Base-by-base conservation (phyloP, 768 basidiomycete genomes). In the Kwoniella dendrophila region DNA sequence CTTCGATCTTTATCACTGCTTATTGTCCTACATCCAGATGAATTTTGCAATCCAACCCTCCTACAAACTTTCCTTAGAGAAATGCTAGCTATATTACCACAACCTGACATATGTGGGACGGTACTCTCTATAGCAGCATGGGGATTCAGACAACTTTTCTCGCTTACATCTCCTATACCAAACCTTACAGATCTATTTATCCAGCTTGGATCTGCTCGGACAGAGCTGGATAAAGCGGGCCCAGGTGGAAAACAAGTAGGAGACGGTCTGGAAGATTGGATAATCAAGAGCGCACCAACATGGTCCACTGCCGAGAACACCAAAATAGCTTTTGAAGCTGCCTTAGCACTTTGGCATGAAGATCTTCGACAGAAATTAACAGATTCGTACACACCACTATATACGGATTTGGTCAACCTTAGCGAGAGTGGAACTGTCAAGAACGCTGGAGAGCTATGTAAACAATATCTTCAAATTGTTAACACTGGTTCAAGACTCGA, bases 81-180 rank as follows among this genome's bases (percentile, higher is more conserved):
- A 8, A 82, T 86, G 4, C 81, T 85, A 11, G 83, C 85, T 2
- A 79, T 94, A 26, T 80, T 95, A 56, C 78, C 82, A 0, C 87
- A 92, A 70, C 78, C 80, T 11, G 90, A 92, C 71, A 81, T 95
- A 18, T 83, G 83, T 4, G 82, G 82, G 57, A 82, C 84, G 2
- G 87, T 87, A 0, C 88, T 91, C 66, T 90, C 88, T 2, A 84
- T 93, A 40, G 80, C 93, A 11, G 85, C 87, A 49, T 93, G 91
- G 90, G 85, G 84, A 2, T 86, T 93, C 65, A 78, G 79, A 14
- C 71, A 81, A 36, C 32, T 70, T 20, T 24, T 56, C 1, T 2
- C n/a, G 0, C 16, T 33, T n/a, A 26, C 34, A 2, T 24, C 33
- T 0, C 32, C 43, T 3, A 43, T 69, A 14, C 74, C 83, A 36